phyloP scores from a whole-genome alignment of 257 asterid species.

The Scutellaria galericulata region DNA sequence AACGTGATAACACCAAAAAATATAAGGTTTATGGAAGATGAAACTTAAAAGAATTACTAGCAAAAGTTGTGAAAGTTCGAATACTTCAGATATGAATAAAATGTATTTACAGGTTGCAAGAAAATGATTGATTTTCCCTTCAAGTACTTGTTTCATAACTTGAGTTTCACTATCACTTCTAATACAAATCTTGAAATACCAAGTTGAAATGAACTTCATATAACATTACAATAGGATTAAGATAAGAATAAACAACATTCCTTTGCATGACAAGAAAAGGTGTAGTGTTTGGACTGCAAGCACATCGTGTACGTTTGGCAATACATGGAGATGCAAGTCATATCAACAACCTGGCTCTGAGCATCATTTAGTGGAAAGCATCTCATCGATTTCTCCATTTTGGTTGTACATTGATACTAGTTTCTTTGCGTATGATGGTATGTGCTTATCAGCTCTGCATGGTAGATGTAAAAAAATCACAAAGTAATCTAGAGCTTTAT shows the following conservation, averaged over 20 bases:
- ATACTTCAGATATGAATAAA: no score
- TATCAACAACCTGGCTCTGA: constrained; percentile 25
- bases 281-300: constrained; percentile 6
- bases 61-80: neutral
- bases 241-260: no score
- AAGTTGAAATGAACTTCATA: neutral
- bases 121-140: neutral
- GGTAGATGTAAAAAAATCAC: constrained; percentile 29
- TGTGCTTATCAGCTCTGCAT: constrained; percentile 90
- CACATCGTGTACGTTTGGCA: neutral
- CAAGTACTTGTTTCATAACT: neutral
- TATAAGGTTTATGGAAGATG: no score
- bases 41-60: neutral
- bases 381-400: constrained; percentile 87
- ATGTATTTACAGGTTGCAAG: constrained; percentile 5
- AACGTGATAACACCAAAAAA: no score
- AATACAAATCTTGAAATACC: constrained; percentile 1
- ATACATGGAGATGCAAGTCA: constrained; percentile 31
- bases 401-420: constrained; percentile 80
- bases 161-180: constrained; percentile 15
- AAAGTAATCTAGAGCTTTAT: constrained; percentile 1
- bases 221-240: no score
- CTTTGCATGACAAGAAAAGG: neutral
- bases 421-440: constrained; percentile 85
- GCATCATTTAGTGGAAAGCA: constrained; percentile 65